A percentile compares a stretch with the other conserved stretches of the same genome.
Evolutionary conservation across 305 asterid genomes (phyloP).

Genomic region (Fraxinus nigra): DNA sequence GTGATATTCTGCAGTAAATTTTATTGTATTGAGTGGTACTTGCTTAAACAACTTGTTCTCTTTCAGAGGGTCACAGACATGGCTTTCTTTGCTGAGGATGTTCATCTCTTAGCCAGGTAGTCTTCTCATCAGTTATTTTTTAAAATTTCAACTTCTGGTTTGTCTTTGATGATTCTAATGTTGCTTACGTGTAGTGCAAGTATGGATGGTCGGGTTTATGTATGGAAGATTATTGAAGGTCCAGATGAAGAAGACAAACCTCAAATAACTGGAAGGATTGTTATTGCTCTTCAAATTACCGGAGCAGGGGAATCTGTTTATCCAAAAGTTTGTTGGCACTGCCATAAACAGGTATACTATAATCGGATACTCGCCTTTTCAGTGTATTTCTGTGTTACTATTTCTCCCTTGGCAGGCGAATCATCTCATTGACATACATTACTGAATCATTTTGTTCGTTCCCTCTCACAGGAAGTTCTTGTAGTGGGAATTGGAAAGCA

Average conservation of each 20-base stretch:
- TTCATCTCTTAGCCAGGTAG: slow-evolving; percentile 90
- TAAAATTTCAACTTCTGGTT: slow-evolving; percentile 15
- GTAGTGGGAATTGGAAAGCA: slow-evolving; percentile 77
- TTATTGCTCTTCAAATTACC: slow-evolving; percentile 66
- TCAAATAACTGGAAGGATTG: slow-evolving; percentile 69
- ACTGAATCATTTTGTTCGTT: slow-evolving; percentile 17
- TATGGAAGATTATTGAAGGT: slow-evolving; percentile 90
- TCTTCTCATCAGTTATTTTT: slow-evolving; percentile 14
- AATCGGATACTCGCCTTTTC: neutral
- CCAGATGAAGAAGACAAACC: slow-evolving; percentile 89
- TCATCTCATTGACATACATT: neutral
- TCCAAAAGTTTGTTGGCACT: slow-evolving; percentile 96
- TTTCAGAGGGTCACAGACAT: slow-evolving; percentile 93
- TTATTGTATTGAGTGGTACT: neutral
- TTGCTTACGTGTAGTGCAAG: slow-evolving; percentile 66
- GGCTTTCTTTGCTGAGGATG: slow-evolving; percentile 97
- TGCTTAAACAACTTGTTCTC: slow-evolving; percentile 15
- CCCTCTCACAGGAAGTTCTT: slow-evolving; percentile 68
- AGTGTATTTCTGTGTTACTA: slow-evolving; percentile 8
- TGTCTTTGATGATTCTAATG: slow-evolving; percentile 22
- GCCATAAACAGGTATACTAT: slow-evolving; percentile 76
- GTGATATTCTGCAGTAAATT: neutral
- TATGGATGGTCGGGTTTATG: slow-evolving; percentile 80
- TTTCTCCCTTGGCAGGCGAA: neutral
- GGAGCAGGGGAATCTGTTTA: slow-evolving; percentile 83